Evolutionary conservation across 2,329 filamentous ascomycete genomes (phyloP).

Genomic region (Hypoxylon sp.): DNA sequence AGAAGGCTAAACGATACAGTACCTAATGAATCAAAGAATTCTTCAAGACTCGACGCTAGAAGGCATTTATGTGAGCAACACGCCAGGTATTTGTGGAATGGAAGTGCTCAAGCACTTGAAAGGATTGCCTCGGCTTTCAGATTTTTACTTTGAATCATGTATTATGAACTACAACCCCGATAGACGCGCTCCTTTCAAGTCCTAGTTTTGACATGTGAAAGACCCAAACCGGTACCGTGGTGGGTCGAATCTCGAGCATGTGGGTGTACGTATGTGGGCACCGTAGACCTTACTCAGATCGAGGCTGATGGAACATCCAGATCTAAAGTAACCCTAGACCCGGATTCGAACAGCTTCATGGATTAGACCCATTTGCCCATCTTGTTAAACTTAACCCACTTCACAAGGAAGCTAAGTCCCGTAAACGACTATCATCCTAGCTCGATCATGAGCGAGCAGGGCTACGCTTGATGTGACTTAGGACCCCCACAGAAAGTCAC

Average conservation of each 20-base stretch:
- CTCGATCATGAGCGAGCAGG: not conserved
- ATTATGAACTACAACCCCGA: not conserved
- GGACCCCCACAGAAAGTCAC: not conserved
- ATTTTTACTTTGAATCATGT: not conserved
- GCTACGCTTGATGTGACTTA: not conserved
- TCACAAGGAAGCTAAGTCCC: not conserved
- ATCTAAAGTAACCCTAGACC: not conserved
- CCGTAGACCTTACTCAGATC: constrained; percentile 5
- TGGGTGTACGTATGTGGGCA: constrained; percentile 17
- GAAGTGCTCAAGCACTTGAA: not conserved
- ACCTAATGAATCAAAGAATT: not conserved
- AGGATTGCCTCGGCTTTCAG: constrained; percentile 16
- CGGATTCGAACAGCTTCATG: not conserved
- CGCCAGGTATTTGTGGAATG: not conserved
- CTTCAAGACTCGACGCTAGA: not conserved
- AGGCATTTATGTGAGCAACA: not conserved
- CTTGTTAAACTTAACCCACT: not conserved
- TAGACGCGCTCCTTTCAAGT: not conserved
- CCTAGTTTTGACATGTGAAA: constrained; percentile 34
- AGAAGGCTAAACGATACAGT: constrained; percentile 11
- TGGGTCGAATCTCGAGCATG: constrained; percentile 7
- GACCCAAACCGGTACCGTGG: not conserved
- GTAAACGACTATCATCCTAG: not conserved
- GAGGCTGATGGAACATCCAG: not conserved
- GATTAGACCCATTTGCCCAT: not conserved